Evolutionary conservation across 1,284 basidiomycete species (phyloP), one percentile per base, ranked within the genome.

Genomic region (Ceraceosorus bombacis): DNA sequence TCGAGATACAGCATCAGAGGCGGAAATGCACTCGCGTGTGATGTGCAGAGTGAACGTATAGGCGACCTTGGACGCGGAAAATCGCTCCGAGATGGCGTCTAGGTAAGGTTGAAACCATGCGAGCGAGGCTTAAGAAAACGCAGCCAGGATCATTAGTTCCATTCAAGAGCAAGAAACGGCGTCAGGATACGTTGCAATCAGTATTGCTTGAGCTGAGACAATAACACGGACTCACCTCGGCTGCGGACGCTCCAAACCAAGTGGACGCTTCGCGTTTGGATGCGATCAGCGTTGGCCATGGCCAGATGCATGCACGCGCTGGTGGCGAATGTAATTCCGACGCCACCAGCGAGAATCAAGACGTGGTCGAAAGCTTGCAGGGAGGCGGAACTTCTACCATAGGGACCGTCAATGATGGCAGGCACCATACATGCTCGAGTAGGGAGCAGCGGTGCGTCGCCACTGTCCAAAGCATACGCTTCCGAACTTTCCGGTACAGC

Each of bases 351-450:
- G 5, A 73, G 41, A 38, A 71, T 53, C 38, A 70, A 17, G n/a
- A 58, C 64, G 7, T 54, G 36, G 9, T 62, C 48, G 41, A 67
- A 67, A 43, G 53, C 39, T 10, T 65, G 52, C 7, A 67, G 40
- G 15, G 61, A 55, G 4, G 63, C 65, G 41, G 63, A 59, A 15
- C 43, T 51, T 15, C 63, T 59, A 9, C 71, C 68, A 46, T 73
- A 73, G 0, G 71, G 71, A 1, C 71, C 71, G 27, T 73, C 71
- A 12, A 73, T n/a, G 37, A 68, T 48, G 1, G 65, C 68, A 5
- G 58, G 59, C 5, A 70, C 38, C 15, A 58, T 8, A 5, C 37
- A 37, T 13, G 49, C 17, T 6, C 51, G 12, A 9, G 36, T 50
- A 2, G 51, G 52, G 51, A 57, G 27, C 2, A 4, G 36, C 13